A percentile compares a stretch with the other conserved stretches of the same genome.
phyloP scores from a whole-genome alignment of 2,329 filamentous ascomycete genomes.

The Ophiobolus disseminans region DNA sequence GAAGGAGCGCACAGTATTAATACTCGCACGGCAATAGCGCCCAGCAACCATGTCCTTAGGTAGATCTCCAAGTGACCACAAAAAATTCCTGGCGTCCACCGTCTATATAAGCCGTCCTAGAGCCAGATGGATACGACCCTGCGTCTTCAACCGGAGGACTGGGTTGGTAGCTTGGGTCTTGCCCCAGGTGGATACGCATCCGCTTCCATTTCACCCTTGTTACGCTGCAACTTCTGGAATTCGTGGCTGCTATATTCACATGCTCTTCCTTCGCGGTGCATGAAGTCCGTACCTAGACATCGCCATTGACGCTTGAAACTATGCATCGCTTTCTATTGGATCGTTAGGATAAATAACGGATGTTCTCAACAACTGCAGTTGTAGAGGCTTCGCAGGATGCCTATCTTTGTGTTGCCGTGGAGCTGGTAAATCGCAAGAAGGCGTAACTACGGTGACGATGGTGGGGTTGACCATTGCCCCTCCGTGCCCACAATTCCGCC shows the following conservation, averaged over 20 bases:
- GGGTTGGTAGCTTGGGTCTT: constrained; percentile 18
- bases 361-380: constrained; percentile 8
- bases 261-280: constrained; percentile 4
- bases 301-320: background rate
- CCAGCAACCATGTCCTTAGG: constrained; percentile 27
- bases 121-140: constrained; percentile 29
- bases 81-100: constrained; percentile 19
- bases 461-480: constrained; percentile 23
- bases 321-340: background rate
- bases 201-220: constrained; percentile 28
- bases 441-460: constrained; percentile 15
- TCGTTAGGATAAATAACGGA: constrained; percentile 12
- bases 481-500: constrained; percentile 19
- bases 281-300: background rate
- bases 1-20: constrained; percentile 29
- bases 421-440: constrained; percentile 8
- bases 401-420: constrained; percentile 8
- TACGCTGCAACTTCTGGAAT: constrained; percentile 13
- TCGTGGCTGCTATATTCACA: background rate
- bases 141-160: constrained; percentile 32
- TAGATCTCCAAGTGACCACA: constrained; percentile 20
- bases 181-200: constrained; percentile 22
- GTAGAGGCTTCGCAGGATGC: background rate
- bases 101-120: constrained; percentile 31
- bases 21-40: constrained; percentile 26